Evolutionary conservation across 176 grass and related monocot species (phyloP).

Genomic region (Puya raimondii): DNA sequence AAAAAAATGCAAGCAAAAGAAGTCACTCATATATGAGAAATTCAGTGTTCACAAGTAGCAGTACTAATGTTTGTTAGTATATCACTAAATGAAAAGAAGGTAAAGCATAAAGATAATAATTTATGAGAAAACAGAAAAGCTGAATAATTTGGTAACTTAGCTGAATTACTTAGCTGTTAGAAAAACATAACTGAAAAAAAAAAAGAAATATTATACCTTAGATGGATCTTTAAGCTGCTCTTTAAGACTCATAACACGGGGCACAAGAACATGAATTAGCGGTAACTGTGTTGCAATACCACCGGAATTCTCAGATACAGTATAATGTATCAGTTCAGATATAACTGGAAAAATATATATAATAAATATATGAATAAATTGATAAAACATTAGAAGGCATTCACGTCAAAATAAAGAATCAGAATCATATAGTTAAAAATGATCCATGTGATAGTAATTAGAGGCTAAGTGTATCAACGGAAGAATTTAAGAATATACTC

Average conservation of each 20-base stretch:
- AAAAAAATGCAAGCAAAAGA: not conserved
- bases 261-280: constrained; percentile 79
- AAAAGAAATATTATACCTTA: constrained; percentile 39
- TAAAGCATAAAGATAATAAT: not conserved
- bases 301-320: constrained; percentile 57
- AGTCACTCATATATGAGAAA: no score
- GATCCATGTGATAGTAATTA: no score
- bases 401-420: not conserved
- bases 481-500: no score
- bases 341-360: constrained; percentile 41
- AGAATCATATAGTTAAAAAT: no score
- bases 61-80: no score
- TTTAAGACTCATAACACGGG: constrained; percentile 84
- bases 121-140: not conserved
- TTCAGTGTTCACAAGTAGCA: no score
- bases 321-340: constrained; percentile 95
- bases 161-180: not conserved
- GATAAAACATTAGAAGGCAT: not conserved
- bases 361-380: not conserved
- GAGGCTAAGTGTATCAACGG: no score
- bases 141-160: not conserved
- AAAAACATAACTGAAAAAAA: constrained; percentile 6
- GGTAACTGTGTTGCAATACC: constrained; percentile 56
- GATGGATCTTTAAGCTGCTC: constrained; percentile 78
- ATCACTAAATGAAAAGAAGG: not conserved